A percentile compares a stretch with the other conserved stretches of the same genome.
Conservation (phyloP, 352 stramenopile species). For the Globisporangium acanthophoron region DNA sequence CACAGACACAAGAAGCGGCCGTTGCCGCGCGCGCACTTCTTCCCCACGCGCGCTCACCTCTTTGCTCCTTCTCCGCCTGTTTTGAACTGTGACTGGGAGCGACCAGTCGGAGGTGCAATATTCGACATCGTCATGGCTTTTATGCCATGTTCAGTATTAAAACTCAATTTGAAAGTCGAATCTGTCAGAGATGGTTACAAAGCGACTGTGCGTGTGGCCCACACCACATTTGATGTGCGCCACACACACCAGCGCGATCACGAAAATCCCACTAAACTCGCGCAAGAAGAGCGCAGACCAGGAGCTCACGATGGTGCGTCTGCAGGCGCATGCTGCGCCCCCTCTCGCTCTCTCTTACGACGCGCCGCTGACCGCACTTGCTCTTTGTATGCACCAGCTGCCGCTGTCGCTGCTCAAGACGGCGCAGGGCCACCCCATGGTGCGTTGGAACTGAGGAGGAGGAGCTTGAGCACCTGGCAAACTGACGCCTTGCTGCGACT, state of each 20-base stretch:
- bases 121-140: not conserved
- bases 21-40: too few species aligned
- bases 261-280: too few species aligned
- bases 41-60: not conserved
- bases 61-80: not conserved
- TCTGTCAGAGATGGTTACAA: too few species aligned
- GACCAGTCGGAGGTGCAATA: not conserved
- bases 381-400: conserved; percentile 48
- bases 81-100: not conserved
- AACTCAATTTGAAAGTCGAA: not conserved
- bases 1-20: too few species aligned
- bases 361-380: not conserved
- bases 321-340: not conserved
- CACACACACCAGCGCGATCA: not conserved
- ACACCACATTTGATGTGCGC: not conserved
- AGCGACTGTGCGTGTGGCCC: not conserved
- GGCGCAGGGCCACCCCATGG: conserved; percentile 93
- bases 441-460: conserved; percentile 13
- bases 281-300: not conserved
- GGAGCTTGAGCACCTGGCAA: not conserved
- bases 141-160: not conserved
- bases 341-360: not conserved
- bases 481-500: not conserved
- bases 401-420: conserved; percentile 95
- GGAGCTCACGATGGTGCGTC: not conserved